Evolutionary conservation across 208 protist species (phyloP).

Genomic region (Trypanosoma avium): DNA sequence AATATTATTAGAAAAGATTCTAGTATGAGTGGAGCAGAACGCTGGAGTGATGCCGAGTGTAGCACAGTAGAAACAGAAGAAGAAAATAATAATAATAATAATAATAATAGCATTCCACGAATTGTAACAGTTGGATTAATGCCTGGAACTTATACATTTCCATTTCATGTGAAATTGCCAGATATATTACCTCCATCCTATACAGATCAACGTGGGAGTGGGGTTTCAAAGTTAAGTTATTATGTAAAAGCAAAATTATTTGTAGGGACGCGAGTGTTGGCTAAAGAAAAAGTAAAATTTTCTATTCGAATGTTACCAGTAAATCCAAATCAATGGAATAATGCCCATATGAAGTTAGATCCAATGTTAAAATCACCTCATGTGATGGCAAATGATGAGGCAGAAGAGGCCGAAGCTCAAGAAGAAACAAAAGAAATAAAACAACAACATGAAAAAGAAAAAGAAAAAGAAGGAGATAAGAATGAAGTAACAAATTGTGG

Average conservation of each 20-base stretch:
- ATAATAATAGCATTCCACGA: no score
- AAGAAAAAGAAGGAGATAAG: conserved; percentile 13
- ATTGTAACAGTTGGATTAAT: conserved; percentile 25
- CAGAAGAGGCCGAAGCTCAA: not conserved
- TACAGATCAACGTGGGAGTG: conserved; percentile 26
- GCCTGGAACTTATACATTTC: conserved; percentile 68
- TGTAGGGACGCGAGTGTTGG: conserved; percentile 23
- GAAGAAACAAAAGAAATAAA: not conserved
- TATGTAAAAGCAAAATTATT: conserved; percentile 38
- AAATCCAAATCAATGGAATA: conserved; percentile 52
- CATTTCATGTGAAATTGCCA: conserved; percentile 55
- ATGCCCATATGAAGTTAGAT: conserved; percentile 30
- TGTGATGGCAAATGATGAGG: not conserved
- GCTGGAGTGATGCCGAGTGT: not conserved
- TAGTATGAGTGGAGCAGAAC: no score
- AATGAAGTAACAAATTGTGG: not conserved
- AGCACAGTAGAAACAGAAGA: not conserved
- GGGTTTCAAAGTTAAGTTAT: conserved; percentile 40
- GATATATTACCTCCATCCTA: conserved; percentile 47
- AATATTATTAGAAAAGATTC: no score
- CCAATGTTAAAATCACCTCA: not conserved
- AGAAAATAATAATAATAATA: no score
- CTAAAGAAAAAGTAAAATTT: conserved; percentile 27
- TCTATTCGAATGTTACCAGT: conserved; percentile 47
- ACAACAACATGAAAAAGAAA: conserved; percentile 9